phyloP scores from a whole-genome alignment of 768 basidiomycete genomes.

The Tylopilus felleus region DNA sequence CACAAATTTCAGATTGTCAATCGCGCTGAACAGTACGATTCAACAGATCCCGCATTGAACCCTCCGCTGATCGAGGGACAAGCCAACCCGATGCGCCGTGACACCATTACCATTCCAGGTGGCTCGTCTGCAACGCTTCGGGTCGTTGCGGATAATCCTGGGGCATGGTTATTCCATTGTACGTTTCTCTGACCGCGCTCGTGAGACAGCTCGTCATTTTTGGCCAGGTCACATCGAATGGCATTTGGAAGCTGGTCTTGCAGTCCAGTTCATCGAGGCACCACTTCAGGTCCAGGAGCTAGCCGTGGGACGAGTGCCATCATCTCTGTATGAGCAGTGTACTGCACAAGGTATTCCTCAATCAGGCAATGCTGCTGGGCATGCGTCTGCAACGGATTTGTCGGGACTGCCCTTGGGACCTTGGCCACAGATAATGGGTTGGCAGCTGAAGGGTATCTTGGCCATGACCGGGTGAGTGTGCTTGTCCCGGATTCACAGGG shows the following conservation, averaged over 20 bases:
- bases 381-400: slow-evolving; percentile 65
- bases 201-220: background rate
- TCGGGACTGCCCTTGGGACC: slow-evolving; percentile 64
- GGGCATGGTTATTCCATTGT: slow-evolving; percentile 86
- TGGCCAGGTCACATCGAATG: slow-evolving; percentile 75
- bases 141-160: slow-evolving; percentile 88
- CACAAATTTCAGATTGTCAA: slow-evolving; percentile 83
- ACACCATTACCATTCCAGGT: slow-evolving; percentile 78
- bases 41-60: slow-evolving; percentile 72
- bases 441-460: slow-evolving; percentile 68
- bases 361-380: slow-evolving; percentile 88
- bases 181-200: slow-evolving; percentile 26
- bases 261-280: slow-evolving; percentile 80
- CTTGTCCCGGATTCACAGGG: background rate
- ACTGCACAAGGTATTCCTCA: slow-evolving; percentile 50
- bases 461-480: slow-evolving; percentile 68
- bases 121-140: slow-evolving; percentile 69
- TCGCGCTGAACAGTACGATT: slow-evolving; percentile 66
- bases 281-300: slow-evolving; percentile 65
- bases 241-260: slow-evolving; percentile 84
- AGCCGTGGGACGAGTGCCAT: slow-evolving; percentile 45
- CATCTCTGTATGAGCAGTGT: slow-evolving; percentile 70
- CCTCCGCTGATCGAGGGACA: slow-evolving; percentile 77
- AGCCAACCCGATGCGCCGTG: slow-evolving; percentile 86
- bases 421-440: slow-evolving; percentile 68